Percentiles rank a stretch among this genome's conserved stretches.
These are phyloP conservation scores for Orbilia ellipsospora DNA, from an alignment of 2,329 filamentous ascomycete genomes.

Conservation along the genomic window DNA sequence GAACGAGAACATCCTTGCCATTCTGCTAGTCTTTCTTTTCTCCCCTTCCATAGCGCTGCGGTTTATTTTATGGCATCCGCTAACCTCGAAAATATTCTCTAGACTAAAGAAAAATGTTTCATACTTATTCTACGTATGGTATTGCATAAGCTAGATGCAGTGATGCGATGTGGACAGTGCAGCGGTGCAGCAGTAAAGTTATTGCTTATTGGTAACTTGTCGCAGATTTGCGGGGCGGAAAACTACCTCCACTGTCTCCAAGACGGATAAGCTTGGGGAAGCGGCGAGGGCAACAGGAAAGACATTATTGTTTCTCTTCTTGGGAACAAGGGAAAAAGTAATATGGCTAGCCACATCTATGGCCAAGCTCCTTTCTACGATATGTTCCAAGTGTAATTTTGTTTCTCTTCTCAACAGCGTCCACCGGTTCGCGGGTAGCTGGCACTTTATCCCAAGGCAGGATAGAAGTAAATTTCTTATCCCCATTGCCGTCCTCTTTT, in stretches of 20 bases:
- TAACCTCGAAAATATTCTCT: neutral
- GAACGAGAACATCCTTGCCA: slow-evolving; percentile 48
- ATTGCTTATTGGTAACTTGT: neutral
- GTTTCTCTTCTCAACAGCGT: no score
- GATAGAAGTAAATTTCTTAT: neutral
- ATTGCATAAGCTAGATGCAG: neutral
- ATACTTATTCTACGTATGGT: neutral
- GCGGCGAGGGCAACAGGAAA: no score
- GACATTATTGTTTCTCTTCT: no score
- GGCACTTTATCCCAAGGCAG: slow-evolving; percentile 2
- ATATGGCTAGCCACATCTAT: no score
- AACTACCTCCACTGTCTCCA: neutral
- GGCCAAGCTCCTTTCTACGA: no score
- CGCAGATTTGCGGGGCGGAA: neutral
- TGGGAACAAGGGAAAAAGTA: no score
- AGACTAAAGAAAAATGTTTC: neutral
- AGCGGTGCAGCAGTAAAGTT: neutral
- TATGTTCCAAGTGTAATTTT: no score
- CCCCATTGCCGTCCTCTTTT: neutral
- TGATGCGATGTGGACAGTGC: neutral
- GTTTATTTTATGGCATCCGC: slow-evolving; percentile 9
- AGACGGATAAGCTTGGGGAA: no score
- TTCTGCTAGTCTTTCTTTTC: slow-evolving; percentile 6
- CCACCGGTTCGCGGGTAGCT: no score
- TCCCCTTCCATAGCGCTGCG: neutral